Conservation (phyloP, 495 filamentous ascomycete genomes). For the Penicillium canariense region DNA sequence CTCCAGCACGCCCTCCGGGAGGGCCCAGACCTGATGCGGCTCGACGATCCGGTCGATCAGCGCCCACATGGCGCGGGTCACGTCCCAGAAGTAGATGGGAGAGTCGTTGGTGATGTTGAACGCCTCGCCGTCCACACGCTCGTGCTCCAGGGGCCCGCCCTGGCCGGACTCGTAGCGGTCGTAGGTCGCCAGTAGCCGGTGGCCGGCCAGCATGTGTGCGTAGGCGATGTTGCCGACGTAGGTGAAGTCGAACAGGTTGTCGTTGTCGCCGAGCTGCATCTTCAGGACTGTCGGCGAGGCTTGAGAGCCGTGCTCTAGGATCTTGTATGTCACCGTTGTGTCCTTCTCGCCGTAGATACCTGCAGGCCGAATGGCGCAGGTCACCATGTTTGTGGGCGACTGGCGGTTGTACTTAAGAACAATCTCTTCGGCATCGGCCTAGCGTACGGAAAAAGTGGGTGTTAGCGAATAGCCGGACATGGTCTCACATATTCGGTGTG, state of each 20-base stretch:
- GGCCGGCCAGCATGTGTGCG: constrained; percentile 53
- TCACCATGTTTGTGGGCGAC: constrained; percentile 62
- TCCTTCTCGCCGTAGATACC: constrained; percentile 93
- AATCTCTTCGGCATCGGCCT: constrained; percentile 84
- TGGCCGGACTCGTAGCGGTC: constrained; percentile 50
- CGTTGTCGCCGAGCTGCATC: constrained; percentile 84
- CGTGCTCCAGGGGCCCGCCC: constrained; percentile 63
- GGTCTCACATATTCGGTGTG: not conserved
- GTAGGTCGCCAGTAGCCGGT: constrained; percentile 63
- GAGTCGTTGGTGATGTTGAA: constrained; percentile 94
- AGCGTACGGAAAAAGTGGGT: not conserved
- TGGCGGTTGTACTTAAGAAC: constrained; percentile 84
- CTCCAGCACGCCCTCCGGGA: constrained; percentile 62
- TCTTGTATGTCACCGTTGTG: constrained; percentile 62
- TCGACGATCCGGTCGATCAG: constrained; percentile 62
- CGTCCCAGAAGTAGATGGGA: constrained; percentile 97
- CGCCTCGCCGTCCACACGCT: constrained; percentile 86
- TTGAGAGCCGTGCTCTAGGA: constrained; percentile 41
- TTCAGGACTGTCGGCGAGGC: constrained; percentile 59
- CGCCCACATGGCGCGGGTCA: constrained; percentile 74
- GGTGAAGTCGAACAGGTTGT: constrained; percentile 67
- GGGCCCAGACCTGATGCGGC: constrained; percentile 64
- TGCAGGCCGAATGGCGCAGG: constrained; percentile 77
- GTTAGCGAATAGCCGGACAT: constrained; percentile 3
- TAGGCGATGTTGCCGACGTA: constrained; percentile 55